These are phyloP conservation scores for Candida anutae DNA, from an alignment of 1,139 yeast genomes.

Conservation along the genomic window DNA sequence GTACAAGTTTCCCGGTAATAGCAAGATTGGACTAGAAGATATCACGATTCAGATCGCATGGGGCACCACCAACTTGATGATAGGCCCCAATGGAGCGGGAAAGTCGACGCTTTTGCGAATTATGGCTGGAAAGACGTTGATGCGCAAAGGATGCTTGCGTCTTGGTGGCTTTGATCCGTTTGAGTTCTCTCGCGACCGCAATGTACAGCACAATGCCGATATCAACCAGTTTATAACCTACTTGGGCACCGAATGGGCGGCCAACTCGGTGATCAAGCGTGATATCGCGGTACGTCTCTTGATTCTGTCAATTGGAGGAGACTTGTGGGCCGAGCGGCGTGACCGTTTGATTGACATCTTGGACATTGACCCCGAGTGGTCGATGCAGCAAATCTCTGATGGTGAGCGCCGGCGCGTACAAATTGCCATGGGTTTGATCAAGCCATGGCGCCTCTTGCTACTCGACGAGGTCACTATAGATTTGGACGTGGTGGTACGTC, in stretches of 20 bases:
- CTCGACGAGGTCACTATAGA: constrained; percentile 96
- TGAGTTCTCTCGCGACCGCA: constrained; percentile 45
- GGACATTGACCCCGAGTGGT: constrained; percentile 84
- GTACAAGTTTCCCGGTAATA: constrained; percentile 58
- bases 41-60: constrained; percentile 55
- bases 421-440: constrained; percentile 82
- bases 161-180: constrained; percentile 88
- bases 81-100: constrained; percentile 98
- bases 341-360: constrained; percentile 65
- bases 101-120: constrained; percentile 80
- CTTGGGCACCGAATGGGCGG: constrained; percentile 96
- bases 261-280: constrained; percentile 79
- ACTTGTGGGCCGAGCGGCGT: constrained; percentile 61
- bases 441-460: constrained; percentile 80
- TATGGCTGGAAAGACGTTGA: constrained; percentile 85
- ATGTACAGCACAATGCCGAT: constrained; percentile 33
- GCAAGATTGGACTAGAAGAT: constrained; percentile 62
- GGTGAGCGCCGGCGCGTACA: constrained; percentile 95
- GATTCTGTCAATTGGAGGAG: constrained; percentile 80
- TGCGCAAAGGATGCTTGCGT: constrained; percentile 58
- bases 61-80: constrained; percentile 66
- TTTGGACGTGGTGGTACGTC: constrained; percentile 84
- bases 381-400: constrained; percentile 86
- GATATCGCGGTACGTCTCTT: constrained; percentile 82
- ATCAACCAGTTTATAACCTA: constrained; percentile 53